Conservation (phyloP, 306 rosid genomes). For the Cicer yamashitae region DNA sequence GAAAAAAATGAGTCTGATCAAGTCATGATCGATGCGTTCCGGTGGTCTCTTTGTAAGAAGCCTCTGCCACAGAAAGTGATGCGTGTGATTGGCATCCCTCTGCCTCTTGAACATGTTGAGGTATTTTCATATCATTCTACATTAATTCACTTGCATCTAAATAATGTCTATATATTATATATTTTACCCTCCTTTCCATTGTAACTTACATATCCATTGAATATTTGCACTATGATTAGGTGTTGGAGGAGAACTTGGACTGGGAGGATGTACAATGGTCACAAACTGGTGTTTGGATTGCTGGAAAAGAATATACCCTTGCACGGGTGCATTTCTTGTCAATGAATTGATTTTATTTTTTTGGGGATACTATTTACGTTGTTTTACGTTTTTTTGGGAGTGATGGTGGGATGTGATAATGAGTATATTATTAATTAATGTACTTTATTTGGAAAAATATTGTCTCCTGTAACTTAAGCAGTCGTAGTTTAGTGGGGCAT, state of each 20-base stretch:
- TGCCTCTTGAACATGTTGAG: slow-evolving; percentile 88
- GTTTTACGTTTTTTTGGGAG: background rate
- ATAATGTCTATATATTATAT: background rate
- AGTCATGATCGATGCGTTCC: slow-evolving; percentile 65
- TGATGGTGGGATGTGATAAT: slow-evolving; percentile 29
- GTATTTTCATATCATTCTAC: slow-evolving; percentile 47
- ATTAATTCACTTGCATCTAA: slow-evolving; percentile 5
- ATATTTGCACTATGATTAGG: slow-evolving; percentile 50
- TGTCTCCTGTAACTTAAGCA: slow-evolving; percentile 29
- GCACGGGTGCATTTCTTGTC: slow-evolving; percentile 95
- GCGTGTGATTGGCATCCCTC: slow-evolving; percentile 84
- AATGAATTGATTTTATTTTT: slow-evolving; percentile 50
- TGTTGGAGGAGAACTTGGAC: slow-evolving; percentile 85
- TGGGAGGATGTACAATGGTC: slow-evolving; percentile 99
- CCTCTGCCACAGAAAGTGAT: slow-evolving; percentile 89
- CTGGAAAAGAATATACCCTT: slow-evolving; percentile 82
- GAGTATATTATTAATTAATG: background rate
- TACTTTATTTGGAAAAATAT: slow-evolving; percentile 4
- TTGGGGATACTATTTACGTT: background rate
- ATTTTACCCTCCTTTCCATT: background rate
- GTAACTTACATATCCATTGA: background rate
- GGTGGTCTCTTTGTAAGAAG: slow-evolving; percentile 93
- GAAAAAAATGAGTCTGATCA: slow-evolving; percentile 69
- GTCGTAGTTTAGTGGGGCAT: slow-evolving; percentile 40
- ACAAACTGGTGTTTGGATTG: slow-evolving; percentile 95